Conservation (phyloP, 1,284 basidiomycete genomes). For the Vanrija sp. region DNA sequence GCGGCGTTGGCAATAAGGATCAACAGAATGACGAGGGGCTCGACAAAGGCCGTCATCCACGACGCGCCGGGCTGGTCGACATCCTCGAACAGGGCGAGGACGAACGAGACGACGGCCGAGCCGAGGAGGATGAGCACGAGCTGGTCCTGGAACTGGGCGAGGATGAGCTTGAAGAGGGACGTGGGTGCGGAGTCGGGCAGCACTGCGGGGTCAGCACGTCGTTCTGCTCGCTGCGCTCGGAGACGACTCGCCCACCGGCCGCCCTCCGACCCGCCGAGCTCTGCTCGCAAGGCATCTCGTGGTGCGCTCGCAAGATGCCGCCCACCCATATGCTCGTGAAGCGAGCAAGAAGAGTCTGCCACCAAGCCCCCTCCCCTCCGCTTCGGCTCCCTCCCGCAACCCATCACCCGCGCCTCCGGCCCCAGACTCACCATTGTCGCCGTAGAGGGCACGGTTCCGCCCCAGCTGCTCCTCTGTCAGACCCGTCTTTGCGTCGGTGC, state of each 20-base stretch:
- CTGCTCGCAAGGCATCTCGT: too few relatives aligned
- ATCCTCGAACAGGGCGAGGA: slow-evolving; percentile 80
- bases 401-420: not conserved
- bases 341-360: too few relatives aligned
- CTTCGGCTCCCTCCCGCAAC: too few relatives aligned
- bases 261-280: too few relatives aligned
- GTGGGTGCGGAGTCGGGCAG: slow-evolving; percentile 85
- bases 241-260: slow-evolving; percentile 5
- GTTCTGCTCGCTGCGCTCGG: too few relatives aligned
- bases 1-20: slow-evolving; percentile 90
- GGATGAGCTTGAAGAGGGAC: slow-evolving; percentile 85
- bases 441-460: slow-evolving; percentile 72
- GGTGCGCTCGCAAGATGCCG: too few relatives aligned
- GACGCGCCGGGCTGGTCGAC: slow-evolving; percentile 58
- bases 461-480: slow-evolving; percentile 49
- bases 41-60: slow-evolving; percentile 72
- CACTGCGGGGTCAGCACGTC: slow-evolving; percentile 54
- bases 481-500: slow-evolving; percentile 35
- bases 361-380: too few relatives aligned
- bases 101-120: slow-evolving; percentile 84
- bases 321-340: too few relatives aligned
- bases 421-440: slow-evolving; percentile 69
- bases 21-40: slow-evolving; percentile 85
- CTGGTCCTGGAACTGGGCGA: slow-evolving; percentile 97
- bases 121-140: slow-evolving; percentile 89